These are phyloP conservation scores for Ilyonectria mors-panacis DNA, from an alignment of 2,329 filamentous ascomycete species.

Conservation along the genomic window DNA sequence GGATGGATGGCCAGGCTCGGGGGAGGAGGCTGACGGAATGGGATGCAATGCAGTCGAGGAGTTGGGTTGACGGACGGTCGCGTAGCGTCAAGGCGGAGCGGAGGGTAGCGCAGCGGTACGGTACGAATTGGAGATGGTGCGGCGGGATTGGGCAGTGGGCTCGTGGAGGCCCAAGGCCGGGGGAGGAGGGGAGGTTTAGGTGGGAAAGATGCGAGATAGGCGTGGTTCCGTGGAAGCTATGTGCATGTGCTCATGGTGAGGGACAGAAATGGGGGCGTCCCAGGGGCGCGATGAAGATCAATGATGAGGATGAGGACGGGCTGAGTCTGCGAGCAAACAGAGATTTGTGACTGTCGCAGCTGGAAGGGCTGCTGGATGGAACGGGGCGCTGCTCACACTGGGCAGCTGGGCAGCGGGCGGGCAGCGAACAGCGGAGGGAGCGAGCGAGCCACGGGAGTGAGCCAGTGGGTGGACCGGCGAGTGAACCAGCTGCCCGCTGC, in stretches of 20 bases:
- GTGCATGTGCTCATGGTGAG: slow-evolving; percentile 34
- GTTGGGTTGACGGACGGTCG: slow-evolving; percentile 36
- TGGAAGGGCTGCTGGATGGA: background rate
- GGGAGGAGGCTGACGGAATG: slow-evolving; percentile 36
- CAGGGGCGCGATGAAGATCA: slow-evolving; percentile 4
- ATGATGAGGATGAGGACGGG: background rate
- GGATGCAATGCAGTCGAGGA: slow-evolving; percentile 43
- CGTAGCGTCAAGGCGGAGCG: slow-evolving; percentile 31
- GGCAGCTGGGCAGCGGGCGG: background rate
- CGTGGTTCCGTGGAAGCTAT: slow-evolving; percentile 24
- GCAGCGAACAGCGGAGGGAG: background rate
- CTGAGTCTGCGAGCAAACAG: background rate
- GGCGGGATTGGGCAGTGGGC: slow-evolving; percentile 45
- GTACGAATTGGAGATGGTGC: slow-evolving; percentile 35
- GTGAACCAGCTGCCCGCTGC: background rate
- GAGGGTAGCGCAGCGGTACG: slow-evolving; percentile 25
- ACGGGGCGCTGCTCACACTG: background rate
- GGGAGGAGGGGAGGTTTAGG: slow-evolving; percentile 7
- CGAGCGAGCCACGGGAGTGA: background rate
- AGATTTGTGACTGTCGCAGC: slow-evolving; percentile 4
- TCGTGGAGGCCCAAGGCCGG: slow-evolving; percentile 47
- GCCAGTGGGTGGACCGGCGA: background rate
- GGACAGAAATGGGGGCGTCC: background rate
- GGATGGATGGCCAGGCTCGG: slow-evolving; percentile 35
- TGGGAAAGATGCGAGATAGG: slow-evolving; percentile 32